These are phyloP conservation scores for Coccomyxa subellipsoidea DNA, from an alignment of 163 green algal genomes.

Conservation along the genomic window DNA sequence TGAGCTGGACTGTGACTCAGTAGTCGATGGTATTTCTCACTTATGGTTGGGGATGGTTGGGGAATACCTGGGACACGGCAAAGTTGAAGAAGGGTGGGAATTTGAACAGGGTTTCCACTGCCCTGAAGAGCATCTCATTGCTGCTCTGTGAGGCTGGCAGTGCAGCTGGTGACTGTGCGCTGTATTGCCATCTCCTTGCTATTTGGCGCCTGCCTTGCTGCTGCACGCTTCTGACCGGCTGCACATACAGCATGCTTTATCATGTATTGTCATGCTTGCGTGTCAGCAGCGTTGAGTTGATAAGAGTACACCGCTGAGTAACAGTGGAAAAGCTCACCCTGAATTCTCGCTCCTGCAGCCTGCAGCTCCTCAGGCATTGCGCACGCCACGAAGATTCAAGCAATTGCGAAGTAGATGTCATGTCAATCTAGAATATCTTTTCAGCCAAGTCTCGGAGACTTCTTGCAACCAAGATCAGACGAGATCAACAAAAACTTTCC, in stretches of 20 bases:
- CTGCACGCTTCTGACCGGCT: not conserved
- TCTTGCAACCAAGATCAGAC: too few species aligned
- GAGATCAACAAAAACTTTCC: too few species aligned
- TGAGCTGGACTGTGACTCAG: too few species aligned
- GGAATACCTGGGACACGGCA: conserved; percentile 48
- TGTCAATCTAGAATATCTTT: too few species aligned
- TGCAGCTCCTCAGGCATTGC: not conserved
- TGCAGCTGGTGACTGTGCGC: not conserved
- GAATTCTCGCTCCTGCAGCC: not conserved
- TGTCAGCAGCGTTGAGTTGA: too few species aligned
- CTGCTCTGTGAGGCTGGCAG: not conserved
- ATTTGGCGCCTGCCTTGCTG: not conserved
- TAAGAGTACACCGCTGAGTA: too few species aligned
- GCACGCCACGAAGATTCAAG: not conserved
- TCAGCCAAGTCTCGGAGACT: too few species aligned
- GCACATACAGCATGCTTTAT: too few species aligned
- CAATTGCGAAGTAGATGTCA: not conserved
- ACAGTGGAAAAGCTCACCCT: not conserved
- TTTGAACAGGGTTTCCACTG: conserved; percentile 64
- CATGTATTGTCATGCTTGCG: too few species aligned
- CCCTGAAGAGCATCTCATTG: conserved; percentile 5
- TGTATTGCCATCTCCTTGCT: not conserved
- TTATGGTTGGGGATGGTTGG: not conserved
- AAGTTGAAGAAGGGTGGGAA: conserved; percentile 63
- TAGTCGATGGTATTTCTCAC: too few species aligned